Evolutionary conservation across 257 asterid genomes (phyloP), one percentile per base, ranked within the genome.

Genomic region (Knoxia roxburghii): DNA sequence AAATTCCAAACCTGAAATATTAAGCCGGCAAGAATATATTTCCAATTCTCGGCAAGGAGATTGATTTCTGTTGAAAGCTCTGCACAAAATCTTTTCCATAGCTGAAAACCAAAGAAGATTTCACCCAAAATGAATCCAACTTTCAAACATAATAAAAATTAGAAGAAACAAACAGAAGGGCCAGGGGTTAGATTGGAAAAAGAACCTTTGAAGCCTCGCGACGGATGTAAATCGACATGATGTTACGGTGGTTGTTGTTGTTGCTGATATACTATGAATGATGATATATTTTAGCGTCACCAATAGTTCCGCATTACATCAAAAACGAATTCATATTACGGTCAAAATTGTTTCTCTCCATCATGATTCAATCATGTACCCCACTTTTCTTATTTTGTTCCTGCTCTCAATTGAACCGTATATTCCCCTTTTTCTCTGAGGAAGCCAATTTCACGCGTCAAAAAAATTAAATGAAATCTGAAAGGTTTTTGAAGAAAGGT

Each of bases 121-220:
- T 30, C 39, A 67, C 30, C 70, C 37, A 56, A 39, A 65, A 21
- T 2, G 9, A n/a, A 65, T 24, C 61, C 35, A 13, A 51, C 4
- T 50, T 45, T n/a, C 26, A 58, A 20, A 54, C 68, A n/a, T 33
- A 43, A 33, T 29, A 35, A 57, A 17, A 57, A 10, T 3, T 9
- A 12, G 2, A 64, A 72, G 69, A 27, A 73, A 48, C 39, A 59
- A 10, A 60, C 33, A 32, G 11, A 65, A 15, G 29, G 45, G 21
- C 29, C 33, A 41, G 61, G 52, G 45, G 37, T 24, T 10, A 39
- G 40, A 17, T n/a, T n/a, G 24, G 26, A 43, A 70, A 67, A 39
- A 83, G 64, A 82, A 91, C 98, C 98, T 89, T 91, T 26, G 98
- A 89, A 82, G 95, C 91, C 85, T 89, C 98, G 81, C 98, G 96